Percentiles rank a stretch among this genome's conserved stretches.
Evolutionary conservation across 2,329 filamentous ascomycete genomes (phyloP).

Genomic region (Sporothrix pallida): DNA sequence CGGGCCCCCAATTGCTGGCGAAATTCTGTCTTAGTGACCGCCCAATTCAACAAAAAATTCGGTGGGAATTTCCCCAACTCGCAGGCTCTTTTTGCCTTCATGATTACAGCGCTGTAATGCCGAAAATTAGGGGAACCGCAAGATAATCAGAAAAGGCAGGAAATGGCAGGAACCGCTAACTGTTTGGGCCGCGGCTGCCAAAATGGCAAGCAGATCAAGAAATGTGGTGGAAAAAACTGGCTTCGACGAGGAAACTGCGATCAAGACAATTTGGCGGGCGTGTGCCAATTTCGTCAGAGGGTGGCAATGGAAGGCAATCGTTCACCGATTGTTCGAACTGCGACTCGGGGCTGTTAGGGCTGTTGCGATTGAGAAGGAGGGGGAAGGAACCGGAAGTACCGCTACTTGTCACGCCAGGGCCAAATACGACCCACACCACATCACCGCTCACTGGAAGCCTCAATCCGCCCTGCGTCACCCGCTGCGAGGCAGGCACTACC

Average conservation of each 20-base stretch:
- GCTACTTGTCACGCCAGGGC: conserved; percentile 26
- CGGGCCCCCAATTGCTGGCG: conserved; percentile 13
- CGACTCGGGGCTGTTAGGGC: conserved; percentile 12
- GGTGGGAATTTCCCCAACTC: conserved; percentile 33
- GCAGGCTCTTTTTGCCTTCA: not conserved
- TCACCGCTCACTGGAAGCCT: conserved; percentile 15
- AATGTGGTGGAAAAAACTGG: too few species aligned
- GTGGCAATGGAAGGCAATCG: not conserved
- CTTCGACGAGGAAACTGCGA: not conserved
- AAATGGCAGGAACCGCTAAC: not conserved
- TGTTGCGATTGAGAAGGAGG: not conserved
- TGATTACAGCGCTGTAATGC: conserved; percentile 19
- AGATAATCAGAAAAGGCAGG: conserved; percentile 2
- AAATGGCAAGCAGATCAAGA: not conserved
- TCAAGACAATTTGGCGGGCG: not conserved
- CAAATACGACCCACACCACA: conserved; percentile 21
- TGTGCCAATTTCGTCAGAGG: conserved; percentile 8
- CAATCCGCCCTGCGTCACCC: conserved; percentile 31
- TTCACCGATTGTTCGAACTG: conserved; percentile 10
- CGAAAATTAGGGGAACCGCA: conserved; percentile 1
- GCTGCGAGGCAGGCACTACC: conserved; percentile 25
- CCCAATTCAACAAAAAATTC: conserved; percentile 35
- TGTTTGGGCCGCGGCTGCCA: not conserved
- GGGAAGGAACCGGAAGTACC: conserved; percentile 25
- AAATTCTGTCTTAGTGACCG: conserved; percentile 15